Evolutionary conservation across 139 green algal genomes (phyloP), one percentile per base, ranked within the genome.

Genomic region (Zygnema cylindricum): DNA sequence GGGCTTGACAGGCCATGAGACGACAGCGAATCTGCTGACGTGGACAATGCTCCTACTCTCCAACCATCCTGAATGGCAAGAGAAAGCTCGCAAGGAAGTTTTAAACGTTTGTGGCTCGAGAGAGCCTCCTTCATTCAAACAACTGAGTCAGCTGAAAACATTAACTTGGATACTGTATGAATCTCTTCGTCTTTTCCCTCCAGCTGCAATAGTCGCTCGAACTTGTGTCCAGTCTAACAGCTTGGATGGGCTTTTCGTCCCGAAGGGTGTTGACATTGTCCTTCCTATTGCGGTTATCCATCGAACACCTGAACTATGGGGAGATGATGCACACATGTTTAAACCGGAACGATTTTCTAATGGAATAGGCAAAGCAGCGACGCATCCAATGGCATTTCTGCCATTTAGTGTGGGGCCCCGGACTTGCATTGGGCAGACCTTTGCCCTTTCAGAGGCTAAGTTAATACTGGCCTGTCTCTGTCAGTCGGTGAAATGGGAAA

Each of bases 381-480:
- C 21, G 86, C 76, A 90, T 42, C 76, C 86, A 11, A 35, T 63
- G 30, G 86, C 86, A 1, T 99, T 98, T 93, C 92, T 99, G 0
- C 97, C 97, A n/a, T 99, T 99, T 92, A 96, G 96, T n/a, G 96
- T 96, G 40, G 97, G 97, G 22, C 92, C 94, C 1, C 94, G 97
- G 73, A 98, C 98, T 91, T 99, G 97, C 89, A 93, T 99, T 2
- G 97, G 97, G n/a, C 97, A 99, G 92, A 96, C 98, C 91, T 99
- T 99, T 94, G 97, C 97, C 30, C 88, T 98, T 82, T 96, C 97
- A 86, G 96, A 99, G 93, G 88, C 93, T 1, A 75, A 97, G 1
- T 93, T 95, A n/a, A 93, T 94, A 0, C 90, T 98, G 81, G 93
- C 95, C 35, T 95, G 98, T 93, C 92, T 98, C 57, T 35, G 95